Evolutionary conservation across 306 rosid genomes (phyloP), one percentile per base, ranked within the genome.

Genomic region (Trifolium repens): DNA sequence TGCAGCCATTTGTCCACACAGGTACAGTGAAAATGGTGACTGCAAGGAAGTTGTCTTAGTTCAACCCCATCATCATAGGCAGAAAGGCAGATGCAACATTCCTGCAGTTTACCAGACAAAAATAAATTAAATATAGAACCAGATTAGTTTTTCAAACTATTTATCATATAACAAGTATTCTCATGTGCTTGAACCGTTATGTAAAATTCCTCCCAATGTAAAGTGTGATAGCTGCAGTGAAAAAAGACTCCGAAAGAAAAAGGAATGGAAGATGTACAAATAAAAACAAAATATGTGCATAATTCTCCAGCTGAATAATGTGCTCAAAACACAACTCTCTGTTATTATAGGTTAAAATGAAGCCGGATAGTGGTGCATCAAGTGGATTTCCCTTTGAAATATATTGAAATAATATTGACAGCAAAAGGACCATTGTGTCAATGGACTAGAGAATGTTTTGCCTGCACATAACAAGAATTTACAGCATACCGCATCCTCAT

Each of bases 81-180:
- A 75, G 93, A 92, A 71, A 92, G 93, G 84, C 99, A 92, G 83
- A 94, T 94, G 83, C 99, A 94, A 70, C 99, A 94, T 85, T 92
- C 99, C 99, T 94, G 73, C 72, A 85, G 77, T 75, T 78, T 49
- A 50, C 44, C 63, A 71, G 65, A 47, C 42, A 64, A 44, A 50
- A 44, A 14, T 67, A 19, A 40, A 40, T 67, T 67, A 7, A 27
- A 24, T 15, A 58, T 11, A n/a, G 49, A 15, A 52, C 19, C 54
- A 68, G 73, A 75, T 66, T 59, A 62, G 44, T 39, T 67, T 61
- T 58, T 67, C 57, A 67, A 34, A 19, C 44, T 32, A 72, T 19
- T 66, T 43, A 67, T 27, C 19, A 34, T 27, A 60, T 69, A 19
- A 63, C 54, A 70, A 78, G 34, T 27, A 42, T 53, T 77, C 39